These are phyloP conservation scores for Lagenaria siceraria DNA, from an alignment of 306 rosid species.

Conservation along the genomic window DNA sequence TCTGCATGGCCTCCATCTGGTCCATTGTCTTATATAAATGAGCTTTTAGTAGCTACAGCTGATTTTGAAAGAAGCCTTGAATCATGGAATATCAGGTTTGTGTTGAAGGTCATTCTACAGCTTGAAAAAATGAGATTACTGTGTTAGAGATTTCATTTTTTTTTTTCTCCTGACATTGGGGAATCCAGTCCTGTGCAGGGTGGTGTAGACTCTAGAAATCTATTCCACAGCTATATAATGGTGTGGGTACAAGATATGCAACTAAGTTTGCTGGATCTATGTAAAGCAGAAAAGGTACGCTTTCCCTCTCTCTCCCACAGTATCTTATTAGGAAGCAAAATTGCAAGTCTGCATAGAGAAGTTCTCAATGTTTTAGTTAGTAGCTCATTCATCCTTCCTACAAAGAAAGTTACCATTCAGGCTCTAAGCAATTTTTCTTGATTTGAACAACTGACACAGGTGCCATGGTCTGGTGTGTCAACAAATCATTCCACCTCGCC, in stretches of 20 bases:
- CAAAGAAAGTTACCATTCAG: background rate
- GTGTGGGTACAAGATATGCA: constrained; percentile 97
- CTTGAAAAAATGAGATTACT: background rate
- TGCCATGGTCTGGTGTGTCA: constrained; percentile 92
- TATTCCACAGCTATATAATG: constrained; percentile 78
- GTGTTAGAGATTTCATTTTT: background rate
- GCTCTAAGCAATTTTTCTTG: background rate
- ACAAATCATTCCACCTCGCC: constrained; percentile 87
- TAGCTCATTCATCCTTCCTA: background rate
- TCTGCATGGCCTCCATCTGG: constrained; percentile 88
- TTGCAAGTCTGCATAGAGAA: background rate
- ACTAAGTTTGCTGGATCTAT: constrained; percentile 63
- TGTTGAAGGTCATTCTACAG: background rate
- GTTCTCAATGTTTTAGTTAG: background rate
- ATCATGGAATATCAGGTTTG: constrained; percentile 78
- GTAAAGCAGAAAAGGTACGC: constrained; percentile 88
- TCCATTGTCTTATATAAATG: constrained; percentile 72
- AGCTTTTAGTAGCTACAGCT: constrained; percentile 66
- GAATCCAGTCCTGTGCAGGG: constrained; percentile 59
- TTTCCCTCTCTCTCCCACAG: background rate
- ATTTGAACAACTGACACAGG: constrained; percentile 39
- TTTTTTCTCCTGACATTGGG: constrained; percentile 22
- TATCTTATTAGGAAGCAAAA: background rate
- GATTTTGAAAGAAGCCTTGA: constrained; percentile 92
- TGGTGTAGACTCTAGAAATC: constrained; percentile 65